phyloP scores from a whole-genome alignment of 106 monocot species.

The Dioscorea zingiberensis region DNA sequence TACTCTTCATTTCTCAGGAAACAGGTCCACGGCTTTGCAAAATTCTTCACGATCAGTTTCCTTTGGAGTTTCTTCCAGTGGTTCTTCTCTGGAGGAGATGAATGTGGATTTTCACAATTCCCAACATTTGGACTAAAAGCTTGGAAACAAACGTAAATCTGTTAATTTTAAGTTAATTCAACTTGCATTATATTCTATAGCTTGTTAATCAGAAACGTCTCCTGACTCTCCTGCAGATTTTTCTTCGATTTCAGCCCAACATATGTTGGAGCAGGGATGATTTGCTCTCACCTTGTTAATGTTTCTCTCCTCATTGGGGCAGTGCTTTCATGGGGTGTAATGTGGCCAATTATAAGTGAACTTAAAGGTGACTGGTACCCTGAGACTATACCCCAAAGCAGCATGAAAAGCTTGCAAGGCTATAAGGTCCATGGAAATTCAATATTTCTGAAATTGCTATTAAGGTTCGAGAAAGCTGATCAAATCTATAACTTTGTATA shows the following conservation, averaged over 20 bases:
- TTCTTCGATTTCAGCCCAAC: conserved; percentile 76
- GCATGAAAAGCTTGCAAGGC: conserved; percentile 48
- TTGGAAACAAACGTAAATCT: conserved; percentile 34
- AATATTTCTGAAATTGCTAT: no score
- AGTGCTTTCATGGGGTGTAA: conserved; percentile 62
- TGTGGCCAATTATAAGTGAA: conserved; percentile 51
- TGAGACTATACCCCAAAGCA: conserved; percentile 15
- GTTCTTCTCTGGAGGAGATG: conserved; percentile 55
- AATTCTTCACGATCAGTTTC: conserved; percentile 48
- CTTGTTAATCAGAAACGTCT: not conserved
- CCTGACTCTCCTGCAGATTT: conserved; percentile 37
- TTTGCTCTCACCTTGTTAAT: conserved; percentile 69
- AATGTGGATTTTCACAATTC: conserved; percentile 54
- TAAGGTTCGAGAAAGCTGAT: not conserved
- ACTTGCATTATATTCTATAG: not conserved
- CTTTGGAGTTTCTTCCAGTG: conserved; percentile 71
- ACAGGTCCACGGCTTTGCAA: conserved; percentile 38
- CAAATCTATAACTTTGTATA: not conserved
- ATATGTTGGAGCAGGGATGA: conserved; percentile 76
- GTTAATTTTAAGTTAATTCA: not conserved
- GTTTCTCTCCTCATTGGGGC: conserved; percentile 55
- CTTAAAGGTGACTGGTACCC: conserved; percentile 55
- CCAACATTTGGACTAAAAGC: conserved; percentile 63
- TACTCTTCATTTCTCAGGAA: conserved; percentile 25
- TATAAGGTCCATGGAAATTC: conserved; percentile 36